Conservation (phyloP, 2,329 filamentous ascomycete genomes). For the Colletotrichum caudatum region DNA sequence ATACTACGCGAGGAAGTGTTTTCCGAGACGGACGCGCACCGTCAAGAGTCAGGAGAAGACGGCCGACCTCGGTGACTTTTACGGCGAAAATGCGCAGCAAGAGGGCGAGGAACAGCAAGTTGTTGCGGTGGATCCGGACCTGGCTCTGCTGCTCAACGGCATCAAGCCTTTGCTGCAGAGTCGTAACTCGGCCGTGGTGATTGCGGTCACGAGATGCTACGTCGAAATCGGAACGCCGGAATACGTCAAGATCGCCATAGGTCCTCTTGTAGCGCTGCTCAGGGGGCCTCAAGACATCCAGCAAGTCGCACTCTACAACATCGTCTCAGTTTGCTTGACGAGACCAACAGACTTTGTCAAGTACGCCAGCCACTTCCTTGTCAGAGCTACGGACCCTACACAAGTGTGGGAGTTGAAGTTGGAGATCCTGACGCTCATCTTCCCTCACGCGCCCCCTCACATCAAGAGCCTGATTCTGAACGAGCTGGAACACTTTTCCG, state of each 20-base stretch:
- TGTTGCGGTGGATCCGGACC: slow-evolving; percentile 80
- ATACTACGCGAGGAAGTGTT: slow-evolving; percentile 87
- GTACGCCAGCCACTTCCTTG: slow-evolving; percentile 89
- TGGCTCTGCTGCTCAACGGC: slow-evolving; percentile 82
- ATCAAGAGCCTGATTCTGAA: slow-evolving; percentile 89
- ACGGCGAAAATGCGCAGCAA: slow-evolving; percentile 72
- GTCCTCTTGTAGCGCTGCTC: slow-evolving; percentile 87
- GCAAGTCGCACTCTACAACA: slow-evolving; percentile 91
- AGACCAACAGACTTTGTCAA: slow-evolving; percentile 85
- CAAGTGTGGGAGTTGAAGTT: slow-evolving; percentile 93
- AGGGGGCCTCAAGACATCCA: slow-evolving; percentile 89
- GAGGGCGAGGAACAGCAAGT: slow-evolving; percentile 64
- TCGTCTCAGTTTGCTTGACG: slow-evolving; percentile 88
- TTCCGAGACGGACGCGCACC: slow-evolving; percentile 76
- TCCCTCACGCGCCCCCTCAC: slow-evolving; percentile 81
- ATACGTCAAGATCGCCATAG: slow-evolving; percentile 80
- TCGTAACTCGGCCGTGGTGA: slow-evolving; percentile 91
- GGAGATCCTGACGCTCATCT: slow-evolving; percentile 90
- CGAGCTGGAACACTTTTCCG: slow-evolving; percentile 93
- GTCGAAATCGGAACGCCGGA: slow-evolving; percentile 84
- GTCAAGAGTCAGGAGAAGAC: slow-evolving; percentile 58
- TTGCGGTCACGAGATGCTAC: slow-evolving; percentile 88
- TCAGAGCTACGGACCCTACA: slow-evolving; percentile 81
- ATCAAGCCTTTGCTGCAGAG: slow-evolving; percentile 90
- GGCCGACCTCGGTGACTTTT: slow-evolving; percentile 77